Evolutionary conservation across 345 rosid genomes (phyloP).

Genomic region (Balakata baccata): DNA sequence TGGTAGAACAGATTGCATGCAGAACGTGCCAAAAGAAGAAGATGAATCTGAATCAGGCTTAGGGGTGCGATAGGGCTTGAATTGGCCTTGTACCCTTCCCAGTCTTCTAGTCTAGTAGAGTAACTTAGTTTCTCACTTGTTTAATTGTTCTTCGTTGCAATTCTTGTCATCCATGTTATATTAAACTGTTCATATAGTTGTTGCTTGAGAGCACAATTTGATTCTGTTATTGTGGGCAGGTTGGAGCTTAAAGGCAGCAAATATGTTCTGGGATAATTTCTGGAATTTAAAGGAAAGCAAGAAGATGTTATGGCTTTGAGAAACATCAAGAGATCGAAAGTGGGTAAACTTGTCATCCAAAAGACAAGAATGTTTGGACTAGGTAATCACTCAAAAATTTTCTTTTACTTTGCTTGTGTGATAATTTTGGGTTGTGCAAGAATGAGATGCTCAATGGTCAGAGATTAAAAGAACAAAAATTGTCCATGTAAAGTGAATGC

Average conservation of each 20-base stretch:
- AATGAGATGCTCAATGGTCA: neutral
- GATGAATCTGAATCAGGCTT: neutral
- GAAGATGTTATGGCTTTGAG: constrained; percentile 61
- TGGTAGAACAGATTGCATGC: neutral
- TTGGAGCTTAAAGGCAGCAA: constrained; percentile 79
- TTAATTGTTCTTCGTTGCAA: neutral
- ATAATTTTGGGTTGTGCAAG: neutral
- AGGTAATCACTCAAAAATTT: constrained; percentile 42
- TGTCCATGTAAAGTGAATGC: neutral
- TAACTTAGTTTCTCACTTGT: neutral
- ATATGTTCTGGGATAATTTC: constrained; percentile 74
- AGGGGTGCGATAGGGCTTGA: neutral
- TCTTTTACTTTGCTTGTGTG: neutral
- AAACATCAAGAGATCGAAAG: constrained; percentile 74
- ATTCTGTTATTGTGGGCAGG: constrained; percentile 36
- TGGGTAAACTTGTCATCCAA: constrained; percentile 58
- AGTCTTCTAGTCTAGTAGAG: neutral
- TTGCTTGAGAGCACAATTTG: constrained; percentile 4
- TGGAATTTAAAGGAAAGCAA: constrained; percentile 79
- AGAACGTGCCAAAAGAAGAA: neutral
- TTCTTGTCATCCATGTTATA: neutral
- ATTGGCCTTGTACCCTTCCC: constrained; percentile 1
- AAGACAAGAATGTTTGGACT: constrained; percentile 90
- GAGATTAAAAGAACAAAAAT: neutral
- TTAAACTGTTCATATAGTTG: neutral